Conservation (phyloP, 2,329 filamentous ascomycete species). For the Fusarium nisikadoi region DNA sequence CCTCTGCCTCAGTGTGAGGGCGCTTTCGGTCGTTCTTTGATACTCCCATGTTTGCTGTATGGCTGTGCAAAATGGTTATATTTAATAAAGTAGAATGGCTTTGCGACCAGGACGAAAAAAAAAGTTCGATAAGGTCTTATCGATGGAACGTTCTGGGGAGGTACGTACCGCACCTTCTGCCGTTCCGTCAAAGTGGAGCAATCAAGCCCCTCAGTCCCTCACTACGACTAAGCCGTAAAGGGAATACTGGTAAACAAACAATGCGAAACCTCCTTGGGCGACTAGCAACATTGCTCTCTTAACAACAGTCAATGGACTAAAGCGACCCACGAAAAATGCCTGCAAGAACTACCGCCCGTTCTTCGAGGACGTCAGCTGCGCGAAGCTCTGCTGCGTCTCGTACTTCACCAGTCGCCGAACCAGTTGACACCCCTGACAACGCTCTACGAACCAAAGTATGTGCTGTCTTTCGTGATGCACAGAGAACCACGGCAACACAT, state of each 20-base stretch:
- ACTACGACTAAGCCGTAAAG: constrained; percentile 42
- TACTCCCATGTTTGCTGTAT: constrained; percentile 43
- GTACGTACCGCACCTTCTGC: not conserved
- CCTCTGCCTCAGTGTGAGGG: constrained; percentile 49
- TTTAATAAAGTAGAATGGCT: constrained; percentile 10
- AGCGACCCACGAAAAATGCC: constrained; percentile 56
- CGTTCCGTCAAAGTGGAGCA: not conserved
- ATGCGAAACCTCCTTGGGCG: constrained; percentile 33
- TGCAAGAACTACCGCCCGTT: constrained; percentile 58
- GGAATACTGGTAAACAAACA: constrained; percentile 48
- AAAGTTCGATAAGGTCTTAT: constrained; percentile 28
- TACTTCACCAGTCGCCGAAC: constrained; percentile 71
- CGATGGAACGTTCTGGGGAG: not conserved
- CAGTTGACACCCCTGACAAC: constrained; percentile 77
- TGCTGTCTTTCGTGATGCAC: constrained; percentile 80
- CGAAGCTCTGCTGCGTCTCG: constrained; percentile 60
- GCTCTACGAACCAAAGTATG: constrained; percentile 79
- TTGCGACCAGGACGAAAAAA: constrained; percentile 27
- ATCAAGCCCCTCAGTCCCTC: constrained; percentile 13
- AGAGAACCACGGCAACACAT: constrained; percentile 89
- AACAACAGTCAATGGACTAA: constrained; percentile 7
- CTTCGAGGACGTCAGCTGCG: constrained; percentile 58
- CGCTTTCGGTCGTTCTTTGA: constrained; percentile 51
- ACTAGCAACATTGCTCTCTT: constrained; percentile 11
- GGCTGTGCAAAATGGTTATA: not conserved